phyloP scores from a whole-genome alignment of 441 rosid genomes.

The Jatropha podagrica region DNA sequence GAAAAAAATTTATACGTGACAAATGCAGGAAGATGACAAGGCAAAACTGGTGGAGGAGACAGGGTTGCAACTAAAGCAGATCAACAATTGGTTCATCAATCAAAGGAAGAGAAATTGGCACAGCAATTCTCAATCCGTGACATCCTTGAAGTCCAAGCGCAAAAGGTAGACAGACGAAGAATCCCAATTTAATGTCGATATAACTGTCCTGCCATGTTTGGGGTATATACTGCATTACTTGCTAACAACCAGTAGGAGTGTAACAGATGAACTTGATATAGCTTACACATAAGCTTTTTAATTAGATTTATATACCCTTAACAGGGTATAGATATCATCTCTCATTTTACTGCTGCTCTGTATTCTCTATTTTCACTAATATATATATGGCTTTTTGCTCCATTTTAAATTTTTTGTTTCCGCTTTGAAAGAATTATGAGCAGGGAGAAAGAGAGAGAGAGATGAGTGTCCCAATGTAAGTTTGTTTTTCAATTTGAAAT shows the following conservation, averaged over 20 bases:
- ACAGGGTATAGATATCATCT: too few relatives aligned
- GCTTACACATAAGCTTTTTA: constrained; percentile 12
- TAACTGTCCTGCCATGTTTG: constrained; percentile 12
- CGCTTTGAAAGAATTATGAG: too few relatives aligned
- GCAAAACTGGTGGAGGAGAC: constrained; percentile 95
- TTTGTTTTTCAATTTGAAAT: too few relatives aligned
- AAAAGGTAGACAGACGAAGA: constrained; percentile 46
- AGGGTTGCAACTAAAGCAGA: constrained; percentile 93
- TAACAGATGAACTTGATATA: constrained; percentile 13
- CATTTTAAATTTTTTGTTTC: too few relatives aligned
- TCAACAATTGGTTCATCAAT: constrained; percentile 97
- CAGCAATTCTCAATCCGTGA: constrained; percentile 78
- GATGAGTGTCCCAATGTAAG: too few relatives aligned
- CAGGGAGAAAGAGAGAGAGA: too few relatives aligned
- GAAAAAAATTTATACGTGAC: background rate
- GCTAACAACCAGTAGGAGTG: constrained; percentile 27
- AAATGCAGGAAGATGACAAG: constrained; percentile 90
- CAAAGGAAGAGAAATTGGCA: constrained; percentile 98
- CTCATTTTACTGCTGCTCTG: background rate
- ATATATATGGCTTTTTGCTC: too few relatives aligned
- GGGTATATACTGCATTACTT: constrained; percentile 22
- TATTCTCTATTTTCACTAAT: too few relatives aligned
- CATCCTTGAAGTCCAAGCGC: constrained; percentile 90
- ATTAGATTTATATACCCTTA: background rate
- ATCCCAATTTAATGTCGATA: constrained; percentile 3